A percentile compares a stretch with the other conserved stretches of the same genome.
These are phyloP conservation scores for Fulvia fulva DNA, from an alignment of 2,329 filamentous ascomycete species.

Conservation along the genomic window DNA sequence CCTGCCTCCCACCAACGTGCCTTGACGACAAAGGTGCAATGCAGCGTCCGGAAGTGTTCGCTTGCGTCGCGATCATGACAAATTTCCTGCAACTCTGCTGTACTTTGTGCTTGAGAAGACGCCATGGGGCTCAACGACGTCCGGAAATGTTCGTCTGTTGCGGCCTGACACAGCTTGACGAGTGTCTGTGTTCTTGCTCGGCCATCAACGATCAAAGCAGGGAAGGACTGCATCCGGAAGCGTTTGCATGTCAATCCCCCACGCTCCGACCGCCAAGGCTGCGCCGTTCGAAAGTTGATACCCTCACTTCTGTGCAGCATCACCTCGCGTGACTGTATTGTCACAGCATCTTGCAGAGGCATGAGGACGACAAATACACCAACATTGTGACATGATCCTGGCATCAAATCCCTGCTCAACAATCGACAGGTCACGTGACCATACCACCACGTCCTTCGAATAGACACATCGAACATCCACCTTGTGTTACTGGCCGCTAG, in stretches of 20 bases:
- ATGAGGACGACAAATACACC: too few relatives aligned
- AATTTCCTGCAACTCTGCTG: background rate
- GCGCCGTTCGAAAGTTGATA: background rate
- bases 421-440: background rate
- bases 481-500: background rate
- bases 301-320: too few relatives aligned
- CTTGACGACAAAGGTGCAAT: background rate
- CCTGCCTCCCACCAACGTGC: background rate
- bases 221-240: background rate
- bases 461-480: background rate
- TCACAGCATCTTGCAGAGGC: too few relatives aligned
- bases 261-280: background rate
- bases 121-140: constrained; percentile 2
- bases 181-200: too few relatives aligned
- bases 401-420: too few relatives aligned
- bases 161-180: constrained; percentile 23
- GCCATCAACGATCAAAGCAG: too few relatives aligned
- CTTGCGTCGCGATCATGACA: background rate
- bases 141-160: constrained; percentile 15
- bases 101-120: background rate
- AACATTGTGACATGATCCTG: too few relatives aligned
- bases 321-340: too few relatives aligned
- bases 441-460: background rate
- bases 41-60: background rate
- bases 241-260: background rate